Conservation (phyloP, 2,329 filamentous ascomycete genomes). For the Pseudogymnoascus sp. region DNA sequence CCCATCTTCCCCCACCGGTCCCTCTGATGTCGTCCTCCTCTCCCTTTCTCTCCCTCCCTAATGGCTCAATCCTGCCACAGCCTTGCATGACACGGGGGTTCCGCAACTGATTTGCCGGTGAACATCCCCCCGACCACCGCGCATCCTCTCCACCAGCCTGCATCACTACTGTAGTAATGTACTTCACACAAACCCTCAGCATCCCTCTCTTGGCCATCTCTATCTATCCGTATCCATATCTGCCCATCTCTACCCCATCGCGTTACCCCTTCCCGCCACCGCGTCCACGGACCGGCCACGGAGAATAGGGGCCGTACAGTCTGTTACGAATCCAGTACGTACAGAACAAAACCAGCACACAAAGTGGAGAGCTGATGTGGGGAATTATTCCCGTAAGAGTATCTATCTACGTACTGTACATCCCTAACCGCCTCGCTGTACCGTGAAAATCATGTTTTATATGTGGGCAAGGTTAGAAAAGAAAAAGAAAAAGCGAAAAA, state of each 20-base stretch:
- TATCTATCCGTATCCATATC: neutral
- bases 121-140: neutral
- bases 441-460: conserved; percentile 1
- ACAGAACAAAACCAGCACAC: neutral
- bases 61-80: neutral
- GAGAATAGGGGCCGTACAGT: neutral
- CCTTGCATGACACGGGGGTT: conserved; percentile 4
- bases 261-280: neutral
- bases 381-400: neutral
- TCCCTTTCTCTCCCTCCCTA: neutral
- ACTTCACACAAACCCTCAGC: neutral
- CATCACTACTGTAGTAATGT: neutral
- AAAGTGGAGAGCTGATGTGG: neutral
- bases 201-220: neutral
- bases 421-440: neutral
- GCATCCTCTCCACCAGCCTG: neutral
- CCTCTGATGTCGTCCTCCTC: neutral
- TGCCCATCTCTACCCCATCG: neutral
- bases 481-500: conserved; percentile 14
- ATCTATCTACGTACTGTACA: neutral
- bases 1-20: neutral
- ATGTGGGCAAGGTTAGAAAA: neutral
- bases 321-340: neutral
- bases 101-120: neutral
- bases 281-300: neutral